A percentile compares a stretch with the other conserved stretches of the same genome.
phyloP scores from a whole-genome alignment of 2,329 filamentous ascomycete species.

The Exophiala aquamarina region DNA sequence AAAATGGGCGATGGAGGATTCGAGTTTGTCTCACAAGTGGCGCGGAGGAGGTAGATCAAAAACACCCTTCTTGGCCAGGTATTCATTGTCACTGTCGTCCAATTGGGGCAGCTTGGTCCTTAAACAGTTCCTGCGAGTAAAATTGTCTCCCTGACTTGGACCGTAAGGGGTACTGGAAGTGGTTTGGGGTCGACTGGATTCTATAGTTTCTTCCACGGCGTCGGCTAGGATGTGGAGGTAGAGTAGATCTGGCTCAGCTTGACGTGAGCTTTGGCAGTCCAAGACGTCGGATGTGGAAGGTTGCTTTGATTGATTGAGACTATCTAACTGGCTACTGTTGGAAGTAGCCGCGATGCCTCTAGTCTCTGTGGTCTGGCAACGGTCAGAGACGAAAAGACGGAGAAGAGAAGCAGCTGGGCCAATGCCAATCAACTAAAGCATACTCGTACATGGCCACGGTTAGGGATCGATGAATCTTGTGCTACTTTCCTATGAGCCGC shows the following conservation, averaged over 20 bases:
- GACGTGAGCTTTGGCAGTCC: slow-evolving; percentile 25
- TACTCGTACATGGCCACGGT: slow-evolving; percentile 13
- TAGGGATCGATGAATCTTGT: slow-evolving; percentile 24
- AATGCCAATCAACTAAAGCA: too few species aligned
- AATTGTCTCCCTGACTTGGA: slow-evolving; percentile 23
- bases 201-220: slow-evolving; percentile 27
- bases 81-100: slow-evolving; percentile 29
- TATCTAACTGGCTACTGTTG: too few species aligned
- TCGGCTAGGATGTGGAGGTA: slow-evolving; percentile 29
- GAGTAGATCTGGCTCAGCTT: slow-evolving; percentile 28
- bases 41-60: slow-evolving; percentile 27
- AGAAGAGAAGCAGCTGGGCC: slow-evolving; percentile 17
- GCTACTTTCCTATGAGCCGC: slow-evolving; percentile 24
- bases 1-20: slow-evolving; percentile 13
- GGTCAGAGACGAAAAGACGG: slow-evolving; percentile 20
- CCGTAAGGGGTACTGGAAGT: slow-evolving; percentile 22
- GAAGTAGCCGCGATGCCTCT: slow-evolving; percentile 21
- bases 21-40: slow-evolving; percentile 24
- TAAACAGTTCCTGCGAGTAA: slow-evolving; percentile 26
- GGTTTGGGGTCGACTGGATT: slow-evolving; percentile 25
- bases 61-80: slow-evolving; percentile 30
- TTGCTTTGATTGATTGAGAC: too few species aligned
- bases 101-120: slow-evolving; percentile 25
- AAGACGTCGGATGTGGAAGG: slow-evolving; percentile 22
- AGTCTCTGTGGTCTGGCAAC: slow-evolving; percentile 24